Percentiles rank a stretch among this genome's conserved stretches.
phyloP scores from a whole-genome alignment of 108 stramenopile genomes.

The Mayamaea pseudoterrestris region DNA sequence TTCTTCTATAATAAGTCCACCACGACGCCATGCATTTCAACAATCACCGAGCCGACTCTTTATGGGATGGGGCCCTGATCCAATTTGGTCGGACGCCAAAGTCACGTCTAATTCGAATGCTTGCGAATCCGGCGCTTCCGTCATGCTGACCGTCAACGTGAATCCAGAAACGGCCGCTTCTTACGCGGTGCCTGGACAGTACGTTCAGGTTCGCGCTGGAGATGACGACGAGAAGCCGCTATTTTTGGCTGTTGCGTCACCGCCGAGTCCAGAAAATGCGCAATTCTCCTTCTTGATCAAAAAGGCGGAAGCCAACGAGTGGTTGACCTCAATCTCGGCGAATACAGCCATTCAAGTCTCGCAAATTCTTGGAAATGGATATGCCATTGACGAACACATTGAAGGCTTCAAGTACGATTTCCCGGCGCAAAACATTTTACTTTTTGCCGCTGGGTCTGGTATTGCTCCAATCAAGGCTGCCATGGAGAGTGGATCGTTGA shows the following conservation, averaged over 20 bases:
- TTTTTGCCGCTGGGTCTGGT: conserved; percentile 79
- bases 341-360: conserved; percentile 49
- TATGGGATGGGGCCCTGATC: conserved; percentile 86
- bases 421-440: conserved; percentile 73
- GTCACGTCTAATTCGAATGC: conserved; percentile 29
- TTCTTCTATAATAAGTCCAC: no score
- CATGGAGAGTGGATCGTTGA: conserved; percentile 67
- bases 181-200: conserved; percentile 67
- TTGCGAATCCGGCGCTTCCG: conserved; percentile 53
- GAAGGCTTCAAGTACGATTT: conserved; percentile 88
- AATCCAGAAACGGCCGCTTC: conserved; percentile 36
- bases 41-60: no score
- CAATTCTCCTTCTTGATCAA: conserved; percentile 85
- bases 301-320: conserved; percentile 69
- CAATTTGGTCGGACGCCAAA: conserved; percentile 48
- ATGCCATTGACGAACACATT: conserved; percentile 69
- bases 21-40: no score
- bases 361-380: conserved; percentile 82
- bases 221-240: conserved; percentile 53
- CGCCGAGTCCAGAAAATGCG: conserved; percentile 37
- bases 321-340: conserved; percentile 34
- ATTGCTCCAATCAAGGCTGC: conserved; percentile 90
- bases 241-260: conserved; percentile 74
- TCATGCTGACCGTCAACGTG: conserved; percentile 38
- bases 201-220: conserved; percentile 58